phyloP scores from a whole-genome alignment of 1,284 basidiomycete genomes.

The Stereum hirsutum region DNA sequence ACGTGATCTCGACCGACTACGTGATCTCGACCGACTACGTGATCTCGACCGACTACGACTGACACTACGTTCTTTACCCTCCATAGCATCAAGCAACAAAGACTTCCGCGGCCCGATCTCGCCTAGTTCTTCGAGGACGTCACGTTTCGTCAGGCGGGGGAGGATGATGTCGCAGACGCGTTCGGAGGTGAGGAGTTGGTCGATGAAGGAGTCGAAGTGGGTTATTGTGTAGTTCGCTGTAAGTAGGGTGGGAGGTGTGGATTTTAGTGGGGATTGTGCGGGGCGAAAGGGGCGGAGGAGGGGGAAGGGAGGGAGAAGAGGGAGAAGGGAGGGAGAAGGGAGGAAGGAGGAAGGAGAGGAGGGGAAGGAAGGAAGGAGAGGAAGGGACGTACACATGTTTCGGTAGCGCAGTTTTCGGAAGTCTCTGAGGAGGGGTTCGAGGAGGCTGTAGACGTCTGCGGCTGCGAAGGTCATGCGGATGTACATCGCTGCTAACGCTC shows the following conservation, averaged over 20 bases:
- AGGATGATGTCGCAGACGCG: conserved; percentile 96
- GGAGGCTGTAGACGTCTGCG: conserved; percentile 84
- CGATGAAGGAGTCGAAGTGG: conserved; percentile 90
- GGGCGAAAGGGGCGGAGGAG: background rate
- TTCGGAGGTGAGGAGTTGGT: conserved; percentile 81
- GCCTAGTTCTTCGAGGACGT: conserved; percentile 85
- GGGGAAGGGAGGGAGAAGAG: background rate
- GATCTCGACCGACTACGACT: too few relatives aligned
- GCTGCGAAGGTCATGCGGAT: conserved; percentile 90
- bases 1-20: too few relatives aligned
- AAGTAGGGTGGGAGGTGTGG: too few relatives aligned
- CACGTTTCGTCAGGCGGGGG: conserved; percentile 81
- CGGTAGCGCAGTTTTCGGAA: conserved; percentile 84
- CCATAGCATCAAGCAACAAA: conserved; percentile 75
- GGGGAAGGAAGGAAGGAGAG: background rate
- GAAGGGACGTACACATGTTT: conserved; percentile 54
- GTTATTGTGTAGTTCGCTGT: conserved; percentile 78
- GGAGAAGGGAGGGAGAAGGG: background rate
- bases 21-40: too few relatives aligned
- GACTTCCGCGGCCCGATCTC: conserved; percentile 81
- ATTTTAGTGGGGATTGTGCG: too few relatives aligned
- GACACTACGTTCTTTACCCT: conserved; percentile 47
- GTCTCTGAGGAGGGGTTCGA: conserved; percentile 93
- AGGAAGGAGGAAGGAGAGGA: background rate
- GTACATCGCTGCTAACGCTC: conserved; percentile 91